Percentiles rank a stretch among this genome's conserved stretches.
Evolutionary conservation across 441 rosid genomes (phyloP).

Genomic region (Syzygium malaccense): DNA sequence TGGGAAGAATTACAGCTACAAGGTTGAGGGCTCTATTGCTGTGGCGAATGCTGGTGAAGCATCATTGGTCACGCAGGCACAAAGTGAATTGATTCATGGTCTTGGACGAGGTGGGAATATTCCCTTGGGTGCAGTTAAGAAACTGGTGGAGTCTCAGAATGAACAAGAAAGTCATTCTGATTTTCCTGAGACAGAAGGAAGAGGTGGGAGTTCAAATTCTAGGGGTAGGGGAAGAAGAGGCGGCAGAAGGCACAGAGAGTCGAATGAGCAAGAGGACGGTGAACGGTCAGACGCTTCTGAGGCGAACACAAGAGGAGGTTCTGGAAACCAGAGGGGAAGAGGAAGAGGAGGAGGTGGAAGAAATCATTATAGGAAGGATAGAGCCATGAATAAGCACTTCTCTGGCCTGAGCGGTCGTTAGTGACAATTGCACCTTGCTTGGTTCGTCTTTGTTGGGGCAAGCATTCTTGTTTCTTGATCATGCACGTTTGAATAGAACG

Average conservation of each 20-base stretch:
- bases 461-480: neutral
- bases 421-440: neutral
- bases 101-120: conserved; percentile 93
- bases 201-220: conserved; percentile 9
- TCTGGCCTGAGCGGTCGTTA: conserved; percentile 54
- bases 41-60: conserved; percentile 83
- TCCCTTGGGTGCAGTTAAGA: conserved; percentile 69
- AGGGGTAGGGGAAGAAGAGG: conserved; percentile 1
- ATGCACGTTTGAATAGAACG: neutral
- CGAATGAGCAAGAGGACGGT: conserved; percentile 11
- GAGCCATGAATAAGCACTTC: conserved; percentile 72
- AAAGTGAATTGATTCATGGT: conserved; percentile 58
- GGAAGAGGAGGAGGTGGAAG: conserved; percentile 71
- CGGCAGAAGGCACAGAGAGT: neutral
- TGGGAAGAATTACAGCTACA: conserved; percentile 96
- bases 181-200: conserved; percentile 26
- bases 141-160: conserved; percentile 39
- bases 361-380: conserved; percentile 52
- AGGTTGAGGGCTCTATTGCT: conserved; percentile 76
- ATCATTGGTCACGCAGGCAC: conserved; percentile 47
- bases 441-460: neutral
- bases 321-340: conserved; percentile 35
- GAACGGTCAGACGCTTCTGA: conserved; percentile 23
- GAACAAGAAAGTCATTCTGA: conserved; percentile 29
- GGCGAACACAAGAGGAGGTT: conserved; percentile 26